A percentile compares a stretch with the other conserved stretches of the same genome.
phyloP scores from a whole-genome alignment of 345 rosid species.

The Psidium friedrichsthalianum region DNA sequence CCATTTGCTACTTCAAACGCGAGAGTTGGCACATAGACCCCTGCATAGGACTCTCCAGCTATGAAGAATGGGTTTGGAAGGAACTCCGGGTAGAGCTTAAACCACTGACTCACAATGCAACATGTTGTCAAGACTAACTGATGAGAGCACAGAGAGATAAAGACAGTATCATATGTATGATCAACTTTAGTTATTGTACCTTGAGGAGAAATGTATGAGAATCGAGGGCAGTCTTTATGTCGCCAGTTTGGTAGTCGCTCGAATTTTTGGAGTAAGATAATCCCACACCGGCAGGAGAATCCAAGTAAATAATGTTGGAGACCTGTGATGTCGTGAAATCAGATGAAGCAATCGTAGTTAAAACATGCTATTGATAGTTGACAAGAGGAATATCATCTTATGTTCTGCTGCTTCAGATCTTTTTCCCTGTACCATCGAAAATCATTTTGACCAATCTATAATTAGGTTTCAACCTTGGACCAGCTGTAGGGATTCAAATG shows the following conservation, averaged over 20 bases:
- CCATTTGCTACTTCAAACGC: slow-evolving; percentile 70
- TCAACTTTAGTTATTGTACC: slow-evolving; percentile 22
- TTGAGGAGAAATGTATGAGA: slow-evolving; percentile 57
- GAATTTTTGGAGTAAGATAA: slow-evolving; percentile 51
- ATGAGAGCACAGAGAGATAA: neutral
- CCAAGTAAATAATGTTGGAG: slow-evolving; percentile 68
- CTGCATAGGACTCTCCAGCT: slow-evolving; percentile 92
- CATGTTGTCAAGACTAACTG: neutral
- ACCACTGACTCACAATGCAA: slow-evolving; percentile 43
- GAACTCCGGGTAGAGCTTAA: slow-evolving; percentile 69
- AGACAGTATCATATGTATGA: neutral
- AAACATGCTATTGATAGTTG: neutral
- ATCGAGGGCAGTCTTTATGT: slow-evolving; percentile 55
- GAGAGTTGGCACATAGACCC: slow-evolving; percentile 81
- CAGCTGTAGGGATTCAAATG: slow-evolving; percentile 77
- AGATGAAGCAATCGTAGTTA: neutral
- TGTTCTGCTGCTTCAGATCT: neutral
- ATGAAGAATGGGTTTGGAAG: slow-evolving; percentile 67
- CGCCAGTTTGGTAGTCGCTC: slow-evolving; percentile 55
- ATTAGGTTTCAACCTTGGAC: slow-evolving; percentile 60
- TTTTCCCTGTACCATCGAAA: neutral
- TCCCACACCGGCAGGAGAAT: slow-evolving; percentile 93
- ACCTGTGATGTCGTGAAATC: slow-evolving; percentile 33
- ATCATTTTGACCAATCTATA: neutral
- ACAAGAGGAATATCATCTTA: neutral